Evolutionary conservation across 2,329 filamentous ascomycete species (phyloP).

Genomic region (Exophiala sp.): DNA sequence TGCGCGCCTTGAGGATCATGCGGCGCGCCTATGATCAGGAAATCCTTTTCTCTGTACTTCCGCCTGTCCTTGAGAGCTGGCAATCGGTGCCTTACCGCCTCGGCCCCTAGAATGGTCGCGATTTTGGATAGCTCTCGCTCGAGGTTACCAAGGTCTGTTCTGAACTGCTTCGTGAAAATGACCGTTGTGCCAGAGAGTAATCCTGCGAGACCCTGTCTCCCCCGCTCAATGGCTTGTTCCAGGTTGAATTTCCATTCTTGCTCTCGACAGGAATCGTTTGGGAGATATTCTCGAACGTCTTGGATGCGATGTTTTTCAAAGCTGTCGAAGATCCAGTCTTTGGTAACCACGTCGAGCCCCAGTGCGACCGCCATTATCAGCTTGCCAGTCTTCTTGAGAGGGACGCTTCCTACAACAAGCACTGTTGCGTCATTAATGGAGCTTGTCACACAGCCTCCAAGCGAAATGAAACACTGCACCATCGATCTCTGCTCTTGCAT

Average conservation of each 20-base stretch:
- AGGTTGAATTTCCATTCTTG: slow-evolving; percentile 38
- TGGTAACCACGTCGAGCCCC: slow-evolving; percentile 43
- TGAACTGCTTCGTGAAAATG: slow-evolving; percentile 39
- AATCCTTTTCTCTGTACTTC: slow-evolving; percentile 13
- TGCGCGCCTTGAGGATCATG: slow-evolving; percentile 36
- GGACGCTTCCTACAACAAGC: slow-evolving; percentile 36
- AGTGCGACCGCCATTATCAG: slow-evolving; percentile 41
- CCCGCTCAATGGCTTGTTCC: slow-evolving; percentile 28
- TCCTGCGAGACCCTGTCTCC: slow-evolving; percentile 28
- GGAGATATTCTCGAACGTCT: slow-evolving; percentile 33
- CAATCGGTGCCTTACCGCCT: slow-evolving; percentile 14
- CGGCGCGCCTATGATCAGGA: slow-evolving; percentile 37
- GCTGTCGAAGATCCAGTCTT: slow-evolving; percentile 44
- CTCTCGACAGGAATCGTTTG: slow-evolving; percentile 33
- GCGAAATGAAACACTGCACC: slow-evolving; percentile 10
- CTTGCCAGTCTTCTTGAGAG: slow-evolving; percentile 42
- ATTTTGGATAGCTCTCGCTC: slow-evolving; percentile 16
- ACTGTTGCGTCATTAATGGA: slow-evolving; percentile 22
- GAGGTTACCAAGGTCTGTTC: slow-evolving; percentile 31
- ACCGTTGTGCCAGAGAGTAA: slow-evolving; percentile 25
- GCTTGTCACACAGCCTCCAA: slow-evolving; percentile 13
- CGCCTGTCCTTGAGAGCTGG: slow-evolving; percentile 22
- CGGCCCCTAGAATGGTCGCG: slow-evolving; percentile 18
- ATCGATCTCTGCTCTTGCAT: slow-evolving; percentile 12
- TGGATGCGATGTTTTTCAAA: slow-evolving; percentile 35